These are phyloP conservation scores for Eucalyptus marginata DNA, from an alignment of 345 rosid species.

Conservation along the genomic window DNA sequence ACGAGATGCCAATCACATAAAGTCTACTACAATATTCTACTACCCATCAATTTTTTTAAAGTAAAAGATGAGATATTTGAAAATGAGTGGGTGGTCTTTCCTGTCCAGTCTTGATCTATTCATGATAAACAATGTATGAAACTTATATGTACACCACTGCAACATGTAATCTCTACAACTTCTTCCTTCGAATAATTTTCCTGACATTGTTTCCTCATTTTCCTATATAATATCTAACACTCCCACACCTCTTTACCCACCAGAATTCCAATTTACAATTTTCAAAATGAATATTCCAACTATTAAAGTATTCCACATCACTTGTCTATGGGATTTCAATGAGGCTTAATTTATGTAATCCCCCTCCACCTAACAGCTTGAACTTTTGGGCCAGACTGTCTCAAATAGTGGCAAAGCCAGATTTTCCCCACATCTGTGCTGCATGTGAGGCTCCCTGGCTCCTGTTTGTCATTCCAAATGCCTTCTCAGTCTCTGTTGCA, in stretches of 20 bases:
- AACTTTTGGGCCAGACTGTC: neutral
- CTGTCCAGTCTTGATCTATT: neutral
- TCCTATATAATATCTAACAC: neutral
- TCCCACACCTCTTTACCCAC: neutral
- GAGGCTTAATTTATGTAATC: neutral
- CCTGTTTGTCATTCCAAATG: neutral
- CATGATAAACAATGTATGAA: neutral
- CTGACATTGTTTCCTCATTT: neutral
- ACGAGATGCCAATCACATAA: neutral
- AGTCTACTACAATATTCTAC: neutral
- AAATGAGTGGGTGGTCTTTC: neutral
- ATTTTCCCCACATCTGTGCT: neutral
- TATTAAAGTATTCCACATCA: neutral
- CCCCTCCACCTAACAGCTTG: neutral
- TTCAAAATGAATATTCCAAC: neutral
- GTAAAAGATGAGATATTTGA: neutral
- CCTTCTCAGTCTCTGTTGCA: neutral
- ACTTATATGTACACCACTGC: neutral
- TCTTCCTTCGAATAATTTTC: neutral
- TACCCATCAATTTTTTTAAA: neutral
- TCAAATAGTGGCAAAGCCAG: neutral
- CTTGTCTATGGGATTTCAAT: neutral
- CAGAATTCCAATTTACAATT: neutral
- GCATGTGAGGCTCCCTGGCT: neutral
- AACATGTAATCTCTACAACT: neutral